These are phyloP conservation scores for Rhizopogon roseolus DNA, from an alignment of 768 basidiomycete genomes.

Conservation along the genomic window DNA sequence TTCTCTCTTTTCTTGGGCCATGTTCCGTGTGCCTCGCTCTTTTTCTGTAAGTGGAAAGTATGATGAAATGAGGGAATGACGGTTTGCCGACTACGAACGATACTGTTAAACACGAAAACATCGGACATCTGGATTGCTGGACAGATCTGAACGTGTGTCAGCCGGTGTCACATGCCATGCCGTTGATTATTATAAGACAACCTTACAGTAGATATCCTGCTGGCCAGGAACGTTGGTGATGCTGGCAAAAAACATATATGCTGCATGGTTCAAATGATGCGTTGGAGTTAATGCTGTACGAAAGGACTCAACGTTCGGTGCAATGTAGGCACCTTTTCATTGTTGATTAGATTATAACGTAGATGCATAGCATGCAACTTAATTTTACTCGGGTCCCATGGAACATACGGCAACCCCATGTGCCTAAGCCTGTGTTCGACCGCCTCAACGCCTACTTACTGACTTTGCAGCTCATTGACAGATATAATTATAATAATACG, in stretches of 20 bases:
- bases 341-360: slow-evolving; percentile 1
- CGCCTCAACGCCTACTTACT: neutral
- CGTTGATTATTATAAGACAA: too few species aligned
- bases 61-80: neutral
- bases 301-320: too few species aligned
- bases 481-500: neutral
- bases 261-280: too few species aligned
- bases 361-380: neutral
- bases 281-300: neutral
- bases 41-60: too few species aligned
- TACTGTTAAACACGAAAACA: slow-evolving; percentile 13
- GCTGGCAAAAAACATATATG: too few species aligned
- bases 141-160: neutral
- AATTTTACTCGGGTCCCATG: slow-evolving; percentile 1
- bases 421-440: slow-evolving; percentile 3
- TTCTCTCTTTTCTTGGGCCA: slow-evolving; percentile 10
- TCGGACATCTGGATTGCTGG: slow-evolving; percentile 6
- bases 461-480: neutral
- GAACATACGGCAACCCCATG: neutral
- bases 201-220: too few species aligned
- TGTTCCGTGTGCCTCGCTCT: slow-evolving; percentile 12
- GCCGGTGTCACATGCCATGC: too few species aligned
- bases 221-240: too few species aligned
- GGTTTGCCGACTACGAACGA: too few species aligned
- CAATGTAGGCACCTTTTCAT: too few species aligned